phyloP scores from a whole-genome alignment of 768 basidiomycete species.

The Chalciporus chontae region DNA sequence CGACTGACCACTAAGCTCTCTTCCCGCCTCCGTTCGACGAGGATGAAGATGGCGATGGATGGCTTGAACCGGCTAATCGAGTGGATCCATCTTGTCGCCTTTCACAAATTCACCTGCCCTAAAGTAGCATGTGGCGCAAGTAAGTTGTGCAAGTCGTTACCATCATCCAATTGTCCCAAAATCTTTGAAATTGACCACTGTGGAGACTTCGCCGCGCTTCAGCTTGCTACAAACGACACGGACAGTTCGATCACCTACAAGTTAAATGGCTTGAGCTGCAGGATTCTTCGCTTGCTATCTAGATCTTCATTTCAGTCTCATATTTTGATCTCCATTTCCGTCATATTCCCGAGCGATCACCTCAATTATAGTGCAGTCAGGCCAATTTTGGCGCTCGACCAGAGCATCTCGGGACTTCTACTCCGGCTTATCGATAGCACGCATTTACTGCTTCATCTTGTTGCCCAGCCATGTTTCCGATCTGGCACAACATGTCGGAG shows the following conservation, averaged over 20 bases:
- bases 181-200: conserved; percentile 5
- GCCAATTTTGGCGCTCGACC: conserved; percentile 16
- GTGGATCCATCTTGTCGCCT: conserved; percentile 5
- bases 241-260: conserved; percentile 1
- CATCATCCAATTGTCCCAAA: no score
- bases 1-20: conserved; percentile 61
- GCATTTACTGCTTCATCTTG: conserved; percentile 16
- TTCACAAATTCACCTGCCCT: conserved; percentile 31
- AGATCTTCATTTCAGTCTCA: conserved; percentile 20
- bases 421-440: conserved; percentile 31
- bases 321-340: conserved; percentile 22
- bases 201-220: conserved; percentile 9
- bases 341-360: conserved; percentile 20
- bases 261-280: conserved; percentile 4
- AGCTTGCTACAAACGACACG: conserved; percentile 9
- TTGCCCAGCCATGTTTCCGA: conserved; percentile 16
- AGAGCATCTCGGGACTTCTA: conserved; percentile 23
- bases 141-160: background rate
- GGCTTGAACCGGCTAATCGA: conserved; percentile 19
- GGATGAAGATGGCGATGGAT: conserved; percentile 45
- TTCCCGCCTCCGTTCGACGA: conserved; percentile 64
- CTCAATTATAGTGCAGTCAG: conserved; percentile 3
- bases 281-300: conserved; percentile 6
- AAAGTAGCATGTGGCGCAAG: conserved; percentile 28
- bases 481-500: conserved; percentile 16